Evolutionary conservation across 192 early-diverging fungal species (phyloP).

Genomic region (Geranomyces variabilis): DNA sequence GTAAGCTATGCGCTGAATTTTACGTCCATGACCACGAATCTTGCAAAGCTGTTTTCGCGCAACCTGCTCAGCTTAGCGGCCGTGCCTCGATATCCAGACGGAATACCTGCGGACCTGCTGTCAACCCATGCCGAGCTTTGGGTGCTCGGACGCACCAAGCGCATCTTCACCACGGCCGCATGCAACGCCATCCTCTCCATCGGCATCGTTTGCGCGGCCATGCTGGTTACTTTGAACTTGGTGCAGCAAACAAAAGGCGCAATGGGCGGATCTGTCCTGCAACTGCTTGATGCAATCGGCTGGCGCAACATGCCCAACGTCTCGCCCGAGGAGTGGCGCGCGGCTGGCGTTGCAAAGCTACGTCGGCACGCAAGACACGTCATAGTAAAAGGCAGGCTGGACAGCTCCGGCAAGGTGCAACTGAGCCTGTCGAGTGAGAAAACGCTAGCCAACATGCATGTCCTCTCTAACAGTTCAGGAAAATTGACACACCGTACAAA

Average conservation of each 20-base stretch:
- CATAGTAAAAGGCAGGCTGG: not conserved
- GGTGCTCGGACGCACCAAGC: not conserved
- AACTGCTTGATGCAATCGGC: no score
- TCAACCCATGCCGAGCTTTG: not conserved
- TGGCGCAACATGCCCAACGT: no score
- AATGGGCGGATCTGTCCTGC: not conserved
- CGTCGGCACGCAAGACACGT: not conserved
- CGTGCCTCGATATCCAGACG: not conserved
- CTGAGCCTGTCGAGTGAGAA: not conserved
- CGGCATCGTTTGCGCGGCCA: not conserved
- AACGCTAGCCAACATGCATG: no score
- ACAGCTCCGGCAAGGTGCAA: not conserved
- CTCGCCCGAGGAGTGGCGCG: not conserved
- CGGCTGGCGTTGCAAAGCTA: not conserved
- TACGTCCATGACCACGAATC: not conserved
- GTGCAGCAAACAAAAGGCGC: not conserved
- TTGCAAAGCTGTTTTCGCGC: not conserved
- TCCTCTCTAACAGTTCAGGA: no score
- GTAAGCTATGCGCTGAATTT: not conserved
- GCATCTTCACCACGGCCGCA: slow-evolving; percentile 4
- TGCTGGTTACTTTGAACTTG: not conserved
- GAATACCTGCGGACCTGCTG: not conserved
- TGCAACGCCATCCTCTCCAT: slow-evolving; percentile 15
- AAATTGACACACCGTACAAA: no score
- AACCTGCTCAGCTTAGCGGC: not conserved